Base-by-base conservation (phyloP, 495 filamentous ascomycete genomes). In the Trichoderma reesei region DNA sequence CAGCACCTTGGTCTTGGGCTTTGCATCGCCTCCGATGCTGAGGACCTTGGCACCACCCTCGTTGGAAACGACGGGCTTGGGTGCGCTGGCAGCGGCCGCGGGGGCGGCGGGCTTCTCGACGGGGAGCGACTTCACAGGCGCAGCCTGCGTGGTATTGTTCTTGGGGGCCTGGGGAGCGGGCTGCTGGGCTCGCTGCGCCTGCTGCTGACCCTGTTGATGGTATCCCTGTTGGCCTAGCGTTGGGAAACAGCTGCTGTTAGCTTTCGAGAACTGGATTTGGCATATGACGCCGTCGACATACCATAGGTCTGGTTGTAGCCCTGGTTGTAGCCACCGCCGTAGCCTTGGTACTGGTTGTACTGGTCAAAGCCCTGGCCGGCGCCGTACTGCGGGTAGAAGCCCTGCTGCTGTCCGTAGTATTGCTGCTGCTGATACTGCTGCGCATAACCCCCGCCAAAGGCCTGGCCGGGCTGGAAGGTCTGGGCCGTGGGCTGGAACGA, bases 401-500 rank as follows among this genome's bases (percentile, higher is more conserved):
- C 74, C 65, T 79, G 76, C 36, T 75, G 72, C 16, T 75, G 72
- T 60, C 80, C 78, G 65, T 81, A 79, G 16, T 70, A 73, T 63
- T 83, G 77, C 63, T 81, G 78, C 64, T 81, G 77, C 60, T 81
- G 78, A 60, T 81, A 82, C 65, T 80, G 74, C 33, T 76, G 74
- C 62, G 66, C 68, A 60, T 75, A 79, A 41, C 74, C 76, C 48
- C 51, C 51, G 4, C 51, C 51, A 59, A 77, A 87, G 18, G 75
- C 73, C 74, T 90, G 88, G 61, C 88, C 89, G 6, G 92, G 93
- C 60, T 88, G 84, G 72, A 96, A 96, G 39, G 85, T 71, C 64
- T 84, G 79, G 10, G 89, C 91, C 16, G 84, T 85, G 26, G 93
- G 93, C 48, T 86, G 84, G 79, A 98, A 98, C 26, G 87, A 82